Evolutionary conservation across 345 rosid genomes (phyloP).

Genomic region (Populus ilicifolia): DNA sequence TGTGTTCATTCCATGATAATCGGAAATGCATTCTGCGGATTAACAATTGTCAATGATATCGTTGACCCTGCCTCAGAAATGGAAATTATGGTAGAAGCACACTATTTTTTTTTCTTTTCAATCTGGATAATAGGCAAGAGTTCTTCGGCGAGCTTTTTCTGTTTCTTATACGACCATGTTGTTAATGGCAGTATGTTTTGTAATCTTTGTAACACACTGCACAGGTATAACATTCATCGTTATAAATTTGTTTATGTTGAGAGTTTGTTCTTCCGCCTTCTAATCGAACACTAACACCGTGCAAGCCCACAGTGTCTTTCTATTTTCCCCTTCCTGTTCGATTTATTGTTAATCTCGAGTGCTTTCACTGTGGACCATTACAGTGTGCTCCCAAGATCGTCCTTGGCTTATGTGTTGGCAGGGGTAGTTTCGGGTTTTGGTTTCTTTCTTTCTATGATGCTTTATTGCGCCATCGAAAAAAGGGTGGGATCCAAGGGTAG

Average conservation of each 20-base stretch:
- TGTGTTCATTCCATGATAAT: no score
- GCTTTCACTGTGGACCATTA: no score
- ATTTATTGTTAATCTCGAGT: no score
- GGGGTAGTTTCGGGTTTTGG: no score
- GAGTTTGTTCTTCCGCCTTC: background rate
- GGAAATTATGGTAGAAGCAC: background rate
- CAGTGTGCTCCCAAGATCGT: no score
- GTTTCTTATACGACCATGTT: background rate
- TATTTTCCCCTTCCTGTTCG: no score
- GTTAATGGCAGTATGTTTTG: background rate
- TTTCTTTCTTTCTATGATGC: no score
- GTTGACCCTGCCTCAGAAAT: background rate
- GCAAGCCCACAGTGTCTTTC: no score
- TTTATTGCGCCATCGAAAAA: no score
- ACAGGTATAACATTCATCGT: slow-evolving; percentile 5
- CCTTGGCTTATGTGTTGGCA: no score
- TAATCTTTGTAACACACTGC: background rate
- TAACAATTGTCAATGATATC: background rate
- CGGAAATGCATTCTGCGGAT: background rate
- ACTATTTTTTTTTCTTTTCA: background rate
- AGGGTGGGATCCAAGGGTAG: no score
- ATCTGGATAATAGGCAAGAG: background rate
- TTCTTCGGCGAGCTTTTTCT: background rate
- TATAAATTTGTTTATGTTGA: background rate
- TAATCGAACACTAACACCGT: no score